These are phyloP conservation scores for Aureobasidium sp. DNA, from an alignment of 2,329 filamentous ascomycete genomes.

Conservation along the genomic window DNA sequence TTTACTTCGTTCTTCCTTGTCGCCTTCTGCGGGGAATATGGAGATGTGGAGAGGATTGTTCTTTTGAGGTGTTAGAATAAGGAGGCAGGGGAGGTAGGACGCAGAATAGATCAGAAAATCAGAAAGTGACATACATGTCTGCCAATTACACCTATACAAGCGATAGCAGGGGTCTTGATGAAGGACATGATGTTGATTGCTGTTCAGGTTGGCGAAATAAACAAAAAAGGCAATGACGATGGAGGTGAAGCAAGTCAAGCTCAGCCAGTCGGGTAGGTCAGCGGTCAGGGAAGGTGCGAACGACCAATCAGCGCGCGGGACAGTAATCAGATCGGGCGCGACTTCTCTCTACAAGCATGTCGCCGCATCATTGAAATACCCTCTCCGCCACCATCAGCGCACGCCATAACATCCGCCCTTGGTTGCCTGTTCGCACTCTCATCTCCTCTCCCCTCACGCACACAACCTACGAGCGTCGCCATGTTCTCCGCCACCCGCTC, in stretches of 20 bases:
- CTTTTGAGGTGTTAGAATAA: slow-evolving; percentile 40
- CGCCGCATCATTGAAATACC: slow-evolving; percentile 16
- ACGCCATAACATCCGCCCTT: slow-evolving; percentile 1
- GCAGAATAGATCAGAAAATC: not conserved
- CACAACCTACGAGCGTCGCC: slow-evolving; percentile 19
- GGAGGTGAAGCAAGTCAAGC: slow-evolving; percentile 5
- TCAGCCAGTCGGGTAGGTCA: not conserved
- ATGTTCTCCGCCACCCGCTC: slow-evolving; percentile 49
- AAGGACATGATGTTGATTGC: not conserved
- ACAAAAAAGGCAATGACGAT: slow-evolving; percentile 4
- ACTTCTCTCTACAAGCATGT: not conserved
- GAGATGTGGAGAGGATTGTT: slow-evolving; percentile 94
- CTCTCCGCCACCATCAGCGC: slow-evolving; percentile 4
- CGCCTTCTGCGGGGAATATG: slow-evolving; percentile 63
- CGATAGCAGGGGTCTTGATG: slow-evolving; percentile 62
- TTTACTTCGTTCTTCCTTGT: slow-evolving; percentile 58
- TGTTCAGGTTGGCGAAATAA: not conserved
- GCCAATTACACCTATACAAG: slow-evolving; percentile 88
- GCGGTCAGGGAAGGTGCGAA: not conserved
- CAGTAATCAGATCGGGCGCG: not conserved
- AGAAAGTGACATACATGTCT: slow-evolving; percentile 62
- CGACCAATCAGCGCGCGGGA: slow-evolving; percentile 4
- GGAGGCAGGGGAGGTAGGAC: not conserved
- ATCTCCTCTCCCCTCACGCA: slow-evolving; percentile 3
- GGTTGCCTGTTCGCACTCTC: not conserved